phyloP scores from a whole-genome alignment of 2,329 filamentous ascomycete species.

The Ophiostoma montium region DNA sequence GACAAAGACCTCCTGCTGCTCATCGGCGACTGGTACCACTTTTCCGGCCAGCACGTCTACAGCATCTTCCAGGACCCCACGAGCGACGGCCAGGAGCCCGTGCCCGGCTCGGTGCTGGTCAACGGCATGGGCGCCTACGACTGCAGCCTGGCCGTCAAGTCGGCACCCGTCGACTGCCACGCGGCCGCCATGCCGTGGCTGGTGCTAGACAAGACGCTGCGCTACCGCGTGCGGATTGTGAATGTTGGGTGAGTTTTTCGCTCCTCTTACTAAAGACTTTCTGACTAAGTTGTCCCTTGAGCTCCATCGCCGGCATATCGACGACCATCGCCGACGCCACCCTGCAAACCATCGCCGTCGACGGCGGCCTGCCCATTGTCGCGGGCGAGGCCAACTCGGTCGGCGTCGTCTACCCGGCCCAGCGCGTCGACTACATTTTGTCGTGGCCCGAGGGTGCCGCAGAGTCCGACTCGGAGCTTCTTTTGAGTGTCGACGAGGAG shows the following conservation, averaged over 20 bases:
- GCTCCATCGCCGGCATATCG: slow-evolving; percentile 14
- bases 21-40: slow-evolving; percentile 48
- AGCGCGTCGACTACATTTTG: slow-evolving; percentile 14
- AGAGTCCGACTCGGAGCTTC: slow-evolving; percentile 3
- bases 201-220: slow-evolving; percentile 11
- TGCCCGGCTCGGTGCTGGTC: slow-evolving; percentile 32
- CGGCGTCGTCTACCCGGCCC: slow-evolving; percentile 15
- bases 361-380: slow-evolving; percentile 14
- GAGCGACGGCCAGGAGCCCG: slow-evolving; percentile 20
- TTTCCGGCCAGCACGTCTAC: slow-evolving; percentile 1
- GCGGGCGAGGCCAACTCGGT: slow-evolving; percentile 7
- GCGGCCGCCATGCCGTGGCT: slow-evolving; percentile 12
- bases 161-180: slow-evolving; percentile 29
- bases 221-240: slow-evolving; percentile 15
- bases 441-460: slow-evolving; percentile 9
- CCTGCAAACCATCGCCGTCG: slow-evolving; percentile 13
- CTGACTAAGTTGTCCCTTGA: background rate
- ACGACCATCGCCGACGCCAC: slow-evolving; percentile 11
- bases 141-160: slow-evolving; percentile 30
- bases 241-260: slow-evolving; percentile 10
- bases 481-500: slow-evolving; percentile 15
- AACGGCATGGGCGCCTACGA: slow-evolving; percentile 31
- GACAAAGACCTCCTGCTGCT: slow-evolving; percentile 50
- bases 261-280: background rate
- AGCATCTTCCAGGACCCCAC: slow-evolving; percentile 6